Evolutionary conservation across 192 early-diverging fungal genomes (phyloP), one percentile per base, ranked within the genome.

Genomic region (Cetraspora pellucida): DNA sequence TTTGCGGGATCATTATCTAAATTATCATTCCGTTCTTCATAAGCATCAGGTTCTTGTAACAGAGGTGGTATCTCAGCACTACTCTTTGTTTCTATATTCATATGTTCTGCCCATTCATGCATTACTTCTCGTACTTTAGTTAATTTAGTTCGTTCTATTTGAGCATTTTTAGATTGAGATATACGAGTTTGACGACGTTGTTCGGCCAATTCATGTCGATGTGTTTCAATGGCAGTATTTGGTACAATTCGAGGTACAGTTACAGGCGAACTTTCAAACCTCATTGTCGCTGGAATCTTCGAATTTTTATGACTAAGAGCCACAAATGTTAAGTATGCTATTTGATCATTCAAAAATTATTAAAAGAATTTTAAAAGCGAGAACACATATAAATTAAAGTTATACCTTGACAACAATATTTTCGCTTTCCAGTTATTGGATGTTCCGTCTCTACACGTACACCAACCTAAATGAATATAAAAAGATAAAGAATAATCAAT

Each of bases 401-500:
- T 55, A 91, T 91, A 21, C 89, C 91, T 77, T 90, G 89, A 37
- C 88, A 90, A 11, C 86, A 85, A 79, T 87, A 91, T 27, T 81
- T 79, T 25, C 79, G 81, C 3, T 81, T 80, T n/a, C 88, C 85
- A 1, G 91, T 80, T 16, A 88, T 71, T 7, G 89, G 81, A 21
- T 89, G 83, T 75, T 93, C 91, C 8, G 89, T 85, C 65, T 91
- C 89, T 21, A 93, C 91, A 47, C 86, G 83, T n/a, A 92, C 90
- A 2, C 85, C 90, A 31, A 86, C 85, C 72, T 79, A 58, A n/a
- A 59, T 4, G 28, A 28, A 10, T 23, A 28, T 8, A 69, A 69
- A 23, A 31, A 14, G 1, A 66, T 19, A 0, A 64, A 64, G 7
- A 58, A 21, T 58, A 23, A 17, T 30, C 16, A 28, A 61, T 25